These are phyloP conservation scores for Metschnikowia reukaufii DNA, from an alignment of 805 yeast genomes.

Conservation along the genomic window DNA sequence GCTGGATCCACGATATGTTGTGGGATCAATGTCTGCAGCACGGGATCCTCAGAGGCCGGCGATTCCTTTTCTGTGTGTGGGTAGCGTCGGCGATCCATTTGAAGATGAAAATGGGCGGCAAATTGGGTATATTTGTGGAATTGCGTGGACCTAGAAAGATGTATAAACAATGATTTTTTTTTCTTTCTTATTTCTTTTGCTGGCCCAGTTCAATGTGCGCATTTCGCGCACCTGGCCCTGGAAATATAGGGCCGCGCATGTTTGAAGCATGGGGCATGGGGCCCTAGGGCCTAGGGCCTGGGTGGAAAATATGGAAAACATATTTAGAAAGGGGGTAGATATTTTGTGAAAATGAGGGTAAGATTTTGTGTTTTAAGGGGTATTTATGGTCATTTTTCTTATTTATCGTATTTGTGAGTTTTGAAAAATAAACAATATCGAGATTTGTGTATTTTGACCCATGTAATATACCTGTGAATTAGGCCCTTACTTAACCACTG, in stretches of 20 bases:
- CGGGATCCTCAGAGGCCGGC: not conserved
- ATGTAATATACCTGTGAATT: too few species aligned
- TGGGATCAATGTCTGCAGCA: constrained; percentile 50
- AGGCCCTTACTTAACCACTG: too few species aligned
- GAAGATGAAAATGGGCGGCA: not conserved
- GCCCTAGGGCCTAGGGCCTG: not conserved
- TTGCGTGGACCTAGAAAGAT: not conserved
- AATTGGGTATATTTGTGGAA: not conserved
- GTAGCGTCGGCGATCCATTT: constrained; percentile 1
- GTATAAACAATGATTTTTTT: not conserved
- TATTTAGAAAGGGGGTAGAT: too few species aligned
- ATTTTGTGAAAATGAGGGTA: too few species aligned
- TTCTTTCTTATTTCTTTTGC: not conserved
- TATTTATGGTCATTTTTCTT: too few species aligned
- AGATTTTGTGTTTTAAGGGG: too few species aligned
- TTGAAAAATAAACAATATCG: too few species aligned
- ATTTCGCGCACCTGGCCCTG: not conserved
- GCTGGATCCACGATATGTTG: constrained; percentile 65
- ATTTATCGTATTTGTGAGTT: too few species aligned
- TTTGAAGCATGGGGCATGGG: not conserved
- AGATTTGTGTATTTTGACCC: too few species aligned
- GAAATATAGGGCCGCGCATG: too few species aligned
- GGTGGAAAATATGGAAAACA: too few species aligned
- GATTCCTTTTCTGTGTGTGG: constrained; percentile 1
- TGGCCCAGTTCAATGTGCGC: not conserved